phyloP scores from a whole-genome alignment of 805 yeast species.

The Saturnispora serradocipensis region DNA sequence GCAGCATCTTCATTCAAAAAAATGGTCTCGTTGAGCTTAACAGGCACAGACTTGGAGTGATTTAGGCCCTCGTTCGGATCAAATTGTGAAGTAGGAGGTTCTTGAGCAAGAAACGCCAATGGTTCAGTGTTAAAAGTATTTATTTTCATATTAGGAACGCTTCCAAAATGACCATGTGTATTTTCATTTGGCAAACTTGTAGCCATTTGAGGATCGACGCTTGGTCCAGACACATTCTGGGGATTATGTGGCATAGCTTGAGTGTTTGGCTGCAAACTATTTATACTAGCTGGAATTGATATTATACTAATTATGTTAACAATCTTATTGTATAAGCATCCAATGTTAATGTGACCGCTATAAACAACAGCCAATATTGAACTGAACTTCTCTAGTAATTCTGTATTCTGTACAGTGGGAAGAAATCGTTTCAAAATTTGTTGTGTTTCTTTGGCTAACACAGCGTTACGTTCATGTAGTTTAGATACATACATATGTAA shows the following conservation, averaged over 20 bases:
- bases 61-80: not conserved
- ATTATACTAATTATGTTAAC: not conserved
- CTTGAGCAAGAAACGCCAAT: not conserved
- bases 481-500: not conserved
- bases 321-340: slow-evolving; percentile 2
- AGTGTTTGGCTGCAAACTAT: not conserved
- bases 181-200: not conserved
- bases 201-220: not conserved
- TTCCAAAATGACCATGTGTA: not conserved
- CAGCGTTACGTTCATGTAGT: not conserved
- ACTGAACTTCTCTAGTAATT: not conserved
- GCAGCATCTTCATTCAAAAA: not conserved
- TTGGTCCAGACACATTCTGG: not conserved
- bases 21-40: not conserved
- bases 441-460: not conserved
- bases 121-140: not conserved
- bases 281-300: not conserved
- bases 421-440: not conserved
- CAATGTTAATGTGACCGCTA: slow-evolving; percentile 5
- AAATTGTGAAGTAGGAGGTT: not conserved
- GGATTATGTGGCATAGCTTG: not conserved
- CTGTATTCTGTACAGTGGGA: not conserved
- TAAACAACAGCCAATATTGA: not conserved
- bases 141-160: not conserved
- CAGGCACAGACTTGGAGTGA: not conserved